phyloP scores from a whole-genome alignment of 257 asterid genomes.

The Lithospermum erythrorhizon region DNA sequence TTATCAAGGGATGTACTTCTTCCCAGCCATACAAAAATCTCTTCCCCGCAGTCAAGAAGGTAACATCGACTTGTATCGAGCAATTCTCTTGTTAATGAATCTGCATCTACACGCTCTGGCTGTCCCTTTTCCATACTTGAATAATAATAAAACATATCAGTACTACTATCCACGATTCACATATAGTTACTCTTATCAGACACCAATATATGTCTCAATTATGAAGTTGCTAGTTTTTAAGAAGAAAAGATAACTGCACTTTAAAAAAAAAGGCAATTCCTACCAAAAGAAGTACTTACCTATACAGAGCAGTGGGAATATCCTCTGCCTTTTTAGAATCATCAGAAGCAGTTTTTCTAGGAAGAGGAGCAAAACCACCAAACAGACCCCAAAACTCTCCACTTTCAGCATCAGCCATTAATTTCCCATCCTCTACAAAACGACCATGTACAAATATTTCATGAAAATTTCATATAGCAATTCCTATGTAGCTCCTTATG shows the following conservation, averaged over 20 bases:
- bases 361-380: slow-evolving; percentile 99
- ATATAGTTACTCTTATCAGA: neutral
- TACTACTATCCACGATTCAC: neutral
- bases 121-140: slow-evolving; percentile 66
- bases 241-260: neutral
- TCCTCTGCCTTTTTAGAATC: slow-evolving; percentile 36
- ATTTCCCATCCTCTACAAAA: slow-evolving; percentile 80
- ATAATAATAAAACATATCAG: slow-evolving; percentile 5
- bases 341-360: slow-evolving; percentile 56
- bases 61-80: slow-evolving; percentile 79
- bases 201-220: neutral
- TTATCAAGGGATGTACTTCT: slow-evolving; percentile 81
- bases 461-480: neutral
- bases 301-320: slow-evolving; percentile 52
- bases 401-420: slow-evolving; percentile 99
- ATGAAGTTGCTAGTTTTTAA: neutral
- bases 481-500: slow-evolving; percentile 1
- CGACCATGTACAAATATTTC: slow-evolving; percentile 5
- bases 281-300: slow-evolving; percentile 35
- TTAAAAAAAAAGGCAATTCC: slow-evolving; percentile 6
- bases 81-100: slow-evolving; percentile 64
- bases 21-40: slow-evolving; percentile 91
- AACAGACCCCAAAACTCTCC: slow-evolving; percentile 98
- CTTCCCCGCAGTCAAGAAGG: slow-evolving; percentile 80
- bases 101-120: slow-evolving; percentile 55